Base-by-base conservation (phyloP, 2,329 filamentous ascomycete species). In the Colletotrichum limetticola region DNA sequence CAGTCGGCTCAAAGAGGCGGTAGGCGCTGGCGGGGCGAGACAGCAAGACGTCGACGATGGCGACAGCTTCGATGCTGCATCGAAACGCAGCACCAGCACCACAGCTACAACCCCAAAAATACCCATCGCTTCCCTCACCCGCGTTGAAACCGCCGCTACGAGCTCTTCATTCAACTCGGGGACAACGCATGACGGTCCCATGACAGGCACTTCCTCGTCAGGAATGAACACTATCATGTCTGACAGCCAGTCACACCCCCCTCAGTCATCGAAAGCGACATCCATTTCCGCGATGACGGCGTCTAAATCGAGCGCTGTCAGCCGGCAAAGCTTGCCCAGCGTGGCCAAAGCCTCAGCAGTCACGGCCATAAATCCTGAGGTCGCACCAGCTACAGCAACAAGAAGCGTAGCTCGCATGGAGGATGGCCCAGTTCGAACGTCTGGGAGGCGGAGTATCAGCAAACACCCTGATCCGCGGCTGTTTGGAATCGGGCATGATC, bases 1-100 rank as follows among this genome's bases (percentile, higher is more conserved):
- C 82, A 97, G 90, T 82, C 92, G 95, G 49, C 88, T 98, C 77
- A 91, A 92, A 79, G 94, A 94, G 69, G 95, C 92, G 0, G 94
- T 97, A n/a, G 93, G 92, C 19, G 93, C 87, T 16, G 89, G 88
- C 56, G 92, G 90, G 74, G 83, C 83, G 42, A 82, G 72, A 57
- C 78, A 64, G 63, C 82, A 86, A 72, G 79, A 85, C 76, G 78
- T 82, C 77, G 79, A 87, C 77, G 81, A 88, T 78, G 75, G 81
- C 77, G 81, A 86, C 78, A 76, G 82, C 82, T 77, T 87, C 74
- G 82, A 90, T 71, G 77, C 78, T 53, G 75, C 77, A 1, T 85
- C 85, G 2, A 85, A 83, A 74, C 85, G 83, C 75, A 85, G 83
- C 63, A 83, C 85, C 1, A 81, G 80, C 71, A 79, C 82, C 12